phyloP scores from a whole-genome alignment of 2,329 filamentous ascomycete species.

The Akanthomyces lecanii region DNA sequence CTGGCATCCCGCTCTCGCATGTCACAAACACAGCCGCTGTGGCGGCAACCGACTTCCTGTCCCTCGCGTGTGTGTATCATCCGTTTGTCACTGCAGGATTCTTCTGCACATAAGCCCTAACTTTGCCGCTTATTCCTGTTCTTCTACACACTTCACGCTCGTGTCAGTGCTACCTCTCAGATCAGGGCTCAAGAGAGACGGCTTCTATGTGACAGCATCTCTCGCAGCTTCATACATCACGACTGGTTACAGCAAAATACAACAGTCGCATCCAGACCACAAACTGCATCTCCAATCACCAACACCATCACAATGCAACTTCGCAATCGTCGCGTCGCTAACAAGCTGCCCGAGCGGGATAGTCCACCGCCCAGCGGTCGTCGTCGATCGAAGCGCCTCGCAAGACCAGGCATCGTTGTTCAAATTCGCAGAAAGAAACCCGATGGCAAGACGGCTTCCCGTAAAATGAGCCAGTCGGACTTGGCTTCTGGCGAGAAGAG shows the following conservation, averaged over 20 bases:
- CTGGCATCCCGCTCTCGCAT: slow-evolving; percentile 1
- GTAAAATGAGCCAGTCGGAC: slow-evolving; percentile 2
- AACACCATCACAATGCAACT: neutral
- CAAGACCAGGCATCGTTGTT: neutral
- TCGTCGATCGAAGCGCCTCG: neutral
- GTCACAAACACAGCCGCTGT: neutral
- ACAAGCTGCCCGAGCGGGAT: neutral
- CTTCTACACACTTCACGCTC: neutral
- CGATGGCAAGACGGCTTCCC: neutral
- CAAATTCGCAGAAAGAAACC: neutral
- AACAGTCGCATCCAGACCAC: neutral
- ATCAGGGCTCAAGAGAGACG: neutral
- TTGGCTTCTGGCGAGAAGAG: slow-evolving; percentile 23
- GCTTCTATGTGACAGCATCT: neutral
- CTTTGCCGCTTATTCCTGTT: neutral
- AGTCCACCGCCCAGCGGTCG: neutral
- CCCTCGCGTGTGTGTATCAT: neutral
- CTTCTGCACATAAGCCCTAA: neutral
- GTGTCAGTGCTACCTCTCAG: neutral
- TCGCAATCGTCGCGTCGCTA: neutral
- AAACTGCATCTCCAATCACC: neutral
- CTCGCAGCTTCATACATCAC: neutral
- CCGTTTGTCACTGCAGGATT: neutral
- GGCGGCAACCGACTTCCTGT: neutral
- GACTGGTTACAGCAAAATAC: neutral